Base-by-base conservation (phyloP, 805 yeast genomes). In the Jamesozyma hellenica region DNA sequence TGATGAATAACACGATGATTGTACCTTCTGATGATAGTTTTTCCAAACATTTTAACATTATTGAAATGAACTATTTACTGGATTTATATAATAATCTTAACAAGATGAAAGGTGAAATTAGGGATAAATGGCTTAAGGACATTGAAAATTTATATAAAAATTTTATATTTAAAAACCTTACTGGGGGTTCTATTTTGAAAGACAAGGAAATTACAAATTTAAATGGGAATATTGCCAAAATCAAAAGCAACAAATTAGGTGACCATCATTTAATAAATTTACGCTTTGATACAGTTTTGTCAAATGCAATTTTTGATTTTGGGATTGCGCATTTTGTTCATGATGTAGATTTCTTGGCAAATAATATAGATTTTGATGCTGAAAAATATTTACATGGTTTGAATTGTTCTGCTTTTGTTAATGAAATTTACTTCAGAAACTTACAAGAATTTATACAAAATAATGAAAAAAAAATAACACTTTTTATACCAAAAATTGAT, bases 341-440 rank as follows among this genome's bases (percentile, higher is more conserved):
- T 17, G 47, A 58, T 13, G 39, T 61, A 7, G 36, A 57, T 14
- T 47, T 61, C 12, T 36, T 60, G 23, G 41, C 46, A 21, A 55
- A 45, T 0, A 27, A 41, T 1, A 39, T 73, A 15, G 47, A 44
- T 1, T 72, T 75, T 48, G 75, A 75, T 26, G 73, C 75, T 1
- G 67, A 76, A 46, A 79, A 76, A 51, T 71, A 75, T 47, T 55
- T 81, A 2, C 62, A 73, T 38, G 86, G 83, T 0, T 54, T 77
- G 33, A 71, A 77, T 42, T 77, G 75, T 37, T 66, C 79, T 2
- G 66, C 66, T 21, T 77, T 84, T 55, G 88, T 83, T 5, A 69
- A 72, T n/a, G 94, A 85, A 49, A 48, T 85, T 13, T 66, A 74
- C 33, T 72, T 83, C 39, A 71, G 87, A 42, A 69, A 72, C 11